Conservation (phyloP, 129 eudicot species). For the Lactuca saligna region DNA sequence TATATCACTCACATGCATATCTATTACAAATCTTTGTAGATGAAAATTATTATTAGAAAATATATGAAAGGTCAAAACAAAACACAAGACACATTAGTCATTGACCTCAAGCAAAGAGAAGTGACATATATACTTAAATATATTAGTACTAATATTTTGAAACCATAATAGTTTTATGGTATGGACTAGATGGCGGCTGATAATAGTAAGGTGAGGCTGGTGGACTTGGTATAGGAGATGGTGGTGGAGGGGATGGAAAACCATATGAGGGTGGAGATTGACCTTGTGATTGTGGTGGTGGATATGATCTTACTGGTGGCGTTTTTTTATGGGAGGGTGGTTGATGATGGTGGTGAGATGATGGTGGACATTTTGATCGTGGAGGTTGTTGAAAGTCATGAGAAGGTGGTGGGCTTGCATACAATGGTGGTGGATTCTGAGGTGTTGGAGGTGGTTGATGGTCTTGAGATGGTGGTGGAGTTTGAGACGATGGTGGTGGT, state of each 20-base stretch:
- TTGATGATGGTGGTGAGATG: neutral
- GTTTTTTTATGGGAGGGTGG: too few species aligned
- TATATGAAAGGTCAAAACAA: neutral
- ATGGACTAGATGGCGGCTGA: neutral
- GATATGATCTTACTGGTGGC: neutral
- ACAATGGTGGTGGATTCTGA: neutral
- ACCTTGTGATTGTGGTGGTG: neutral
- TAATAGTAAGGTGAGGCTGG: neutral
- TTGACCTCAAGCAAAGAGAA: neutral
- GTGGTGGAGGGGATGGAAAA: neutral
- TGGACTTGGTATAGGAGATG: too few species aligned
- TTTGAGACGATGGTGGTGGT: too few species aligned
- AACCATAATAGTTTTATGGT: neutral
- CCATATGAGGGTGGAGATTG: neutral
- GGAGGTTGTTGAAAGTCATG: neutral
- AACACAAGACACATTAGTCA: neutral
- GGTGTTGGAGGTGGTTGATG: neutral
- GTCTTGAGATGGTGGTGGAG: neutral
- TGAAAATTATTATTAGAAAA: too few species aligned
- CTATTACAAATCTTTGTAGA: too few species aligned
- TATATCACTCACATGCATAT: neutral
- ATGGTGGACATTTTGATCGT: neutral
- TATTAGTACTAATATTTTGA: neutral
- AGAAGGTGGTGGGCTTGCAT: neutral
- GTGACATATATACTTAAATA: neutral